Evolutionary conservation across 2,329 filamentous ascomycete species (phyloP), one percentile per base, ranked within the genome.

Genomic region (Ramichloridium luteum): DNA sequence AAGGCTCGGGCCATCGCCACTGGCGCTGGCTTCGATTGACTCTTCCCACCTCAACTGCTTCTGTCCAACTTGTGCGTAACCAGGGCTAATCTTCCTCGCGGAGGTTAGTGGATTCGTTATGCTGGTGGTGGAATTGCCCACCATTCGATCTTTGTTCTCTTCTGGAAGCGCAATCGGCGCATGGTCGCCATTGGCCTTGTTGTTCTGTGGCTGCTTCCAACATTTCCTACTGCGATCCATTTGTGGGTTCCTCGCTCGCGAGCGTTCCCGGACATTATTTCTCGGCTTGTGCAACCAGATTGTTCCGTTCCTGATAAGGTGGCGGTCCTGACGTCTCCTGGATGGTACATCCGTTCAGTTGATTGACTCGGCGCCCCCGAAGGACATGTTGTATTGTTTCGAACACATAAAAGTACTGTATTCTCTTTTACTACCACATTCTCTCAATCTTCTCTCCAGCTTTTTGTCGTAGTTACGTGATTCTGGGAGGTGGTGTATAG

Each of bases 1-100:
- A 50, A 47, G 42, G 41, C 38, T 6, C 25, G 42, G 25, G 41
- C 38, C 16, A 32, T 35, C 26, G 36, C 34, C 25, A 39, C 32
- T 26, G 16, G 13, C 14, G 14, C 25, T 18, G 32, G 29, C 28
- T 28, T 34, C 18, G 35, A 38, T 27, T 43, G 38, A 34, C 26
- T 25, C 5, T 25, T 25, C 27, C 17, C 25, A 32, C 12, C 8
- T 13, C 23, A 27, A 25, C 16, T 13, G 25, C 28, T 12, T 27
- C 12, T 13, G 17, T 9, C 14, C 16, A 16, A 34, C 32, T 25
- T 17, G 14, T 28, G 11, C 13, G 25, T 16, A 11, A 13, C 10
- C 32, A 20, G 12, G 13, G 16, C 26, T 26, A 15, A 13, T 22
- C 26, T 6, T 27, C 27, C 16, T 14, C 29, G 15, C 32, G 31